Conservation (phyloP, 768 basidiomycete genomes). For the Leccinum olivaceopallidum region DNA sequence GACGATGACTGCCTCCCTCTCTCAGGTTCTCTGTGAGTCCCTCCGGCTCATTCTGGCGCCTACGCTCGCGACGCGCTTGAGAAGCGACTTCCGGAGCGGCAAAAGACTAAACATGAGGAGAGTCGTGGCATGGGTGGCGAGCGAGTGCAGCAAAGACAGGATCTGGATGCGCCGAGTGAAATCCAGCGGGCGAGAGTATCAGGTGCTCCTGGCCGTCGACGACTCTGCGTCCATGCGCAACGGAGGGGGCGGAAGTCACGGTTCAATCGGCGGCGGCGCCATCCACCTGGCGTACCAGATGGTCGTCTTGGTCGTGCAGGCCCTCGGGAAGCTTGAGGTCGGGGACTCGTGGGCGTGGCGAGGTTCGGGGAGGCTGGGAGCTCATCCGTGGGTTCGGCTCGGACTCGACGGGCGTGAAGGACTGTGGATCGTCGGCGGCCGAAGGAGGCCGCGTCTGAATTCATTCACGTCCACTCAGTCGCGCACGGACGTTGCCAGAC, state of each 20-base stretch:
- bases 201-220: slow-evolving; percentile 91
- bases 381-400: slow-evolving; percentile 88
- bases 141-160: slow-evolving; percentile 99
- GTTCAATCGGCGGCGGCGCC: slow-evolving; percentile 15
- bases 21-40: slow-evolving; percentile 92
- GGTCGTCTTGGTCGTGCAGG: slow-evolving; percentile 87
- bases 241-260: slow-evolving; percentile 1
- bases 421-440: slow-evolving; percentile 29
- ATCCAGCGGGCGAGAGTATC: slow-evolving; percentile 93
- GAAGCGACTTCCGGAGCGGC: slow-evolving; percentile 96
- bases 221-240: slow-evolving; percentile 91
- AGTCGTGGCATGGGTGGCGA: slow-evolving; percentile 96
- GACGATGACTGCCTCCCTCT: slow-evolving; percentile 86
- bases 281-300: slow-evolving; percentile 95
- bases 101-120: slow-evolving; percentile 99
- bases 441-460: slow-evolving; percentile 55
- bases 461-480: slow-evolving; percentile 90
- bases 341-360: slow-evolving; percentile 88
- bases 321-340: slow-evolving; percentile 87
- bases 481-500: slow-evolving; percentile 74
- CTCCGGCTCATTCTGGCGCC: slow-evolving; percentile 95
- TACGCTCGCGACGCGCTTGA: slow-evolving; percentile 88
- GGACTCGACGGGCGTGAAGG: slow-evolving; percentile 76
- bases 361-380: slow-evolving; percentile 89
- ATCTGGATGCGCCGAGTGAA: slow-evolving; percentile 96